These are phyloP conservation scores for Nepenthes alata DNA, from an alignment of 179 eudicot species.

Conservation along the genomic window DNA sequence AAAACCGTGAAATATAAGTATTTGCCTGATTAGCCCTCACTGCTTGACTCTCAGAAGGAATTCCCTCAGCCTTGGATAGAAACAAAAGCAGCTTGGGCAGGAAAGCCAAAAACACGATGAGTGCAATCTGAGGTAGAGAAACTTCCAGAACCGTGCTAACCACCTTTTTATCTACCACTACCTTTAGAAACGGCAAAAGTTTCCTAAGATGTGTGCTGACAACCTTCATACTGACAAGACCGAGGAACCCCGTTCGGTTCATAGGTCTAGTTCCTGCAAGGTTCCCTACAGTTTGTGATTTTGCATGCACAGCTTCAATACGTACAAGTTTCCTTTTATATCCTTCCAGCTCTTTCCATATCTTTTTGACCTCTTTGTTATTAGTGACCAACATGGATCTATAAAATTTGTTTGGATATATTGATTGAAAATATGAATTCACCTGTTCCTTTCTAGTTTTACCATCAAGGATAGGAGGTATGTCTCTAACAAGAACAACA, in stretches of 20 bases:
- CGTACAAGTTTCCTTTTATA: conserved; percentile 62
- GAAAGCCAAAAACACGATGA: conserved; percentile 67
- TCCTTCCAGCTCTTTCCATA: conserved; percentile 67
- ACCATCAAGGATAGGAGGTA: conserved; percentile 49
- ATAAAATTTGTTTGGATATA: conserved; percentile 73
- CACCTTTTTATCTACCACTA: conserved; percentile 24
- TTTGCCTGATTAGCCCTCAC: conserved; percentile 81
- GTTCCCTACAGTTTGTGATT: conserved; percentile 38
- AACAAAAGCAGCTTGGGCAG: conserved; percentile 70
- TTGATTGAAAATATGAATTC: conserved; percentile 52
- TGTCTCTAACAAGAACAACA: conserved; percentile 77
- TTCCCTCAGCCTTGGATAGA: conserved; percentile 75
- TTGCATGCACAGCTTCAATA: conserved; percentile 40
- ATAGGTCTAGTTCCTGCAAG: conserved; percentile 61
- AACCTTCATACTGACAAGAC: conserved; percentile 59
- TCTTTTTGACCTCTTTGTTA: conserved; percentile 61
- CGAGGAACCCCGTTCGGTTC: conserved; percentile 56
- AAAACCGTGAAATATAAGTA: conserved; percentile 71
- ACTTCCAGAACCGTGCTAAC: conserved; percentile 65
- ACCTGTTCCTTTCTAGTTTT: conserved; percentile 67
- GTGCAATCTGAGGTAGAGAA: conserved; percentile 76
- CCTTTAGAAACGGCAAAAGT: conserved; percentile 57
- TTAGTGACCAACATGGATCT: conserved; percentile 63
- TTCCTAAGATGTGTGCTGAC: conserved; percentile 60
- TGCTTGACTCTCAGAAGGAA: conserved; percentile 65